Percentiles rank a stretch among this genome's conserved stretches.
Evolutionary conservation across 2,329 filamentous ascomycete species (phyloP).

Genomic region (Botrytis sinoallii): DNA sequence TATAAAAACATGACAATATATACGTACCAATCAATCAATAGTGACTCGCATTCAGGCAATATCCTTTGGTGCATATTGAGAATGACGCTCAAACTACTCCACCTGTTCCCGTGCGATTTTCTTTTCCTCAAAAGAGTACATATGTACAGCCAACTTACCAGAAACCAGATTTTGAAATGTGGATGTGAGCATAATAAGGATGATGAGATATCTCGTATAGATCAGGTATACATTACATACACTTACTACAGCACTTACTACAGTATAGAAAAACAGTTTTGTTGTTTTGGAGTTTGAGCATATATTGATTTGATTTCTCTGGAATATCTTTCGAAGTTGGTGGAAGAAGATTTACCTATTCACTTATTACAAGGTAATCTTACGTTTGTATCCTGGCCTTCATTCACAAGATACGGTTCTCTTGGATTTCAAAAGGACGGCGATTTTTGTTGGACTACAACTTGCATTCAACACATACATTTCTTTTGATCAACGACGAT

Average conservation of each 20-base stretch:
- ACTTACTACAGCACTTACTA: not conserved
- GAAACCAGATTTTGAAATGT: slow-evolving; percentile 1
- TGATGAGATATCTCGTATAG: not conserved
- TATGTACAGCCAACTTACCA: not conserved
- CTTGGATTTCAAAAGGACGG: not conserved
- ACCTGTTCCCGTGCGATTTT: not conserved
- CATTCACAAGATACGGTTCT: not conserved
- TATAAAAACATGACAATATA: slow-evolving; percentile 1
- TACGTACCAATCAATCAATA: not conserved
- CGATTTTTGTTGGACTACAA: not conserved
- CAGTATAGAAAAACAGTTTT: not conserved
- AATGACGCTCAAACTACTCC: slow-evolving; percentile 7
- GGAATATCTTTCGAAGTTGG: not conserved
- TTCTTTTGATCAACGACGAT: not conserved
- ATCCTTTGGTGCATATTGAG: not conserved
- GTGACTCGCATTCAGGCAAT: not conserved
- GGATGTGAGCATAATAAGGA: not conserved
- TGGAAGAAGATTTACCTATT: not conserved
- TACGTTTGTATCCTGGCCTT: not conserved
- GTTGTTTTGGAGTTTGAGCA: not conserved
- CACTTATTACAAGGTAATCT: not conserved
- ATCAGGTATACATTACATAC: not conserved
- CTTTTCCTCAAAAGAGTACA: not conserved
- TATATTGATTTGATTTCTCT: not conserved
- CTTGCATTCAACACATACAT: not conserved